Base-by-base conservation (phyloP, 192 early-diverging fungal genomes). In the Coemansia umbellata region DNA sequence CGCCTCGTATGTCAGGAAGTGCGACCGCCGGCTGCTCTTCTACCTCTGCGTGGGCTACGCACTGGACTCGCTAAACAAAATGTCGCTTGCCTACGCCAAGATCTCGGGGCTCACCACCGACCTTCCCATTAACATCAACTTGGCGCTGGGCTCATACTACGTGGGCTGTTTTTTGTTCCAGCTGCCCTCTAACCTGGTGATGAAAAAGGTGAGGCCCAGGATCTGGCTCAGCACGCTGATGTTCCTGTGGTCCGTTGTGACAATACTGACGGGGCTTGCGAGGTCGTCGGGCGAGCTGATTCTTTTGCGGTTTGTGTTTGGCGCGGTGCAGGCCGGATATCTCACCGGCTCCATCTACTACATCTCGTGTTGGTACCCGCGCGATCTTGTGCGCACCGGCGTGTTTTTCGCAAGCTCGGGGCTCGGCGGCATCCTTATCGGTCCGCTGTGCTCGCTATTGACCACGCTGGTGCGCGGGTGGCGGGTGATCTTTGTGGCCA, bases 351-450 rank as follows among this genome's bases (percentile, higher is more conserved):
- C 55, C 24, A 37, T 77, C 33, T 77, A 77, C 49, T 77, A 66
- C 32, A 70, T 77, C 18, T 77, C 66, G 17, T 70, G 58, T 44
- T 77, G 74, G 67, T 77, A 77, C 39, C 74, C 67, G 22, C 54
- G 63, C 1, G 39, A 55, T 11, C 37, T 55, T 32, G 67, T 77
- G 40, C 58, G 63, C 15, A 68, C 65, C 43, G 74, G 74, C 15
- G 66, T 65, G 37, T 77, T 77, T 39, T 77, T 63, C 53, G 58
- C 66, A 0, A 70, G 66, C 47, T 48, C 74, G 0, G 74, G 66
- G 2, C 18, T 70, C 5, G 66, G 66, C 51, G 68, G 68, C 1
- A 63, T 77, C 8, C 17, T 53, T 21, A 55, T 70, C 17, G 67
- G 74, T 10, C 74, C 74, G 36, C 43, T 77, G 15, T 70, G 68